Evolutionary conservation across 768 basidiomycete species (phyloP), one percentile per base, ranked within the genome.

Genomic region (Flagelloscypha sp.): DNA sequence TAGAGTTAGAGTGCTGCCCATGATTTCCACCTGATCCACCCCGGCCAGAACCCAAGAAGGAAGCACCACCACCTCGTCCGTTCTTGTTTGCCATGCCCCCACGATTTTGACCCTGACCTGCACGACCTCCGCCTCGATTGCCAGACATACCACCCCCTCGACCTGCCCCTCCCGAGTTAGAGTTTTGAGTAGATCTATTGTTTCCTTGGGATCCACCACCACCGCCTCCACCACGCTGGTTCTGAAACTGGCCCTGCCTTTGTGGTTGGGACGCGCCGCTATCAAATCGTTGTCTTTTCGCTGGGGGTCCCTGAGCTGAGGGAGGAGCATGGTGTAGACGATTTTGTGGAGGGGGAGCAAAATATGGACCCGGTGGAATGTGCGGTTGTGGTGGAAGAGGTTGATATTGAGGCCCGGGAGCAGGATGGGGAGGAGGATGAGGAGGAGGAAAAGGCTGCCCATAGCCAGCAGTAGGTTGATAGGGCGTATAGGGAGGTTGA

Each of bases 11-110:
- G 42, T 42, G 69, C 31, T 66, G 58, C 46, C 65, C 54, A 49
- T 66, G 66, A 44, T 68, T 62, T 28, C 56, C 52, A 48, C 61
- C 65, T 9, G 54, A 51, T 21, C 57, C 54, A 24, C 57, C 54
- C 28, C 57, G 52, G 21, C 72, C 73, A 38, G 62, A 56, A 39
- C 57, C 68, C n/a, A n/a, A n/a, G 56, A 81, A 82, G 22, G 79
- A 79, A 37, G 77, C 74, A 47, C 73, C 69, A 19, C 44, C 67
- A 49, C 59, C 70, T 52, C 81, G 71, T 33, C 84, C 70, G 51
- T 74, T 74, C 48, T 74, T 70, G 52, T 74, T 75, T 51, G 72
- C 78, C 41, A 77, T 72, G 46, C 70, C 70, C 41, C 70, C 74
- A 52, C 81, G 80, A 47, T 78, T 78, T 30, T 75, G 67, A 6